Evolutionary conservation across 306 rosid genomes (phyloP), one percentile per base, ranked within the genome.

Genomic region (Bauhinia variegata): DNA sequence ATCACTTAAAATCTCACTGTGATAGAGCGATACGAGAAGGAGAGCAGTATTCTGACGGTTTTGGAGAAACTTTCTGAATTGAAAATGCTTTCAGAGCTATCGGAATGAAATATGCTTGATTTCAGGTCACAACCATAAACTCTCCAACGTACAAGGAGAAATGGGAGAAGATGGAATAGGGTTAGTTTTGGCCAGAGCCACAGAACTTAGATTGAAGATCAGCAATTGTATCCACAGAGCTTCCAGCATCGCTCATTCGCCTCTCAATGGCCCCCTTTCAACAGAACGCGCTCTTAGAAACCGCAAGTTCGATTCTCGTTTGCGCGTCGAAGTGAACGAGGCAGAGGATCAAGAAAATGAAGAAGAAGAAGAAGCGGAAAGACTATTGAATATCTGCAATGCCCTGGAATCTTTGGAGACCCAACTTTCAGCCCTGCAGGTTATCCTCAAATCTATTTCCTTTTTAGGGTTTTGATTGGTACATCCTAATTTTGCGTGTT

Each of bases 381-480:
- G 80, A 36, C 90, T 93, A 17, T 78, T 85, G 70, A 93, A 77
- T 71, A 85, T 93, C 37, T 88, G 87, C 61, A 87, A 90, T 67
- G 96, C 99, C 28, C 83, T 93, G 28, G 92, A 88, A 60, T 83
- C 97, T 54, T 88, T 93, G 78, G 97, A 93, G 82, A 81, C 74
- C 65, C 97, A 93, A 76, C 89, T 93, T 72, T 80, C 96, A 66
- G 81, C 85, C 30, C 67, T 93, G 76, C 99, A 88, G 97, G 98
- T 89, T 37, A 46, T 33, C 55, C 15, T 37, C 33, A 10, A 52
- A 36, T 36, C 6, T 1, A 36, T 8, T 8, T 36, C 9, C 9
- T 36, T 36, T 36, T 36, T 39, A 57, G 58, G 73, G 73, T 14
- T 75, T 66, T 18, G 2, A 5, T 30, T 13, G 12, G 14, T 18